Conservation (phyloP, 345 rosid species). For the Eucalyptus paniculata region DNA sequence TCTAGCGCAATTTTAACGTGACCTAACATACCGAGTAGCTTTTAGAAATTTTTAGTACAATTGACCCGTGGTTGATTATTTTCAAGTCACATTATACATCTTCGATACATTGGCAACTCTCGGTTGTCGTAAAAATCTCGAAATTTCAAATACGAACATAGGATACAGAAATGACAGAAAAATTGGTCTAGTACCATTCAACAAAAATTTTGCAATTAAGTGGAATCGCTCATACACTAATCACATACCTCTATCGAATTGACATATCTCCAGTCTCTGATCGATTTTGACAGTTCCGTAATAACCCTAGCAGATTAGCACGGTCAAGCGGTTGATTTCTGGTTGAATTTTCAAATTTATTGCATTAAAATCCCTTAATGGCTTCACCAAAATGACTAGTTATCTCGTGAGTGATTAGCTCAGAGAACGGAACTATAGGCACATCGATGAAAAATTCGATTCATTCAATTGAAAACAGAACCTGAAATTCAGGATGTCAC, state of each 20-base stretch:
- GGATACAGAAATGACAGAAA: rapidly evolving
- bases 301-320: too few relatives aligned
- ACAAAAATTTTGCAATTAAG: too few relatives aligned
- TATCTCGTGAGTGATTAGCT: too few relatives aligned
- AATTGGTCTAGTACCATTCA: rapidly evolving
- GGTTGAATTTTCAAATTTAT: rapidly evolving
- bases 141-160: rapidly evolving
- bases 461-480: too few relatives aligned
- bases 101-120: rapidly evolving
- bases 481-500: rapidly evolving
- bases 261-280: rapidly evolving
- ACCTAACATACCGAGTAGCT: rapidly evolving
- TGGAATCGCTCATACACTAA: too few relatives aligned
- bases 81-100: too few relatives aligned
- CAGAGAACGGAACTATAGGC: rapidly evolving
- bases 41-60: too few relatives aligned
- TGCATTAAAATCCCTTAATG: too few relatives aligned
- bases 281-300: rapidly evolving
- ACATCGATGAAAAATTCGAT: rapidly evolving
- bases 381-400: too few relatives aligned
- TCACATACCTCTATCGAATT: rapidly evolving
- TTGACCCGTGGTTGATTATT: too few relatives aligned
- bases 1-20: rapidly evolving
- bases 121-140: rapidly evolving
- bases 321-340: rapidly evolving